phyloP scores from a whole-genome alignment of 2,329 filamentous ascomycete species.

The Colletotrichum plurivorum region DNA sequence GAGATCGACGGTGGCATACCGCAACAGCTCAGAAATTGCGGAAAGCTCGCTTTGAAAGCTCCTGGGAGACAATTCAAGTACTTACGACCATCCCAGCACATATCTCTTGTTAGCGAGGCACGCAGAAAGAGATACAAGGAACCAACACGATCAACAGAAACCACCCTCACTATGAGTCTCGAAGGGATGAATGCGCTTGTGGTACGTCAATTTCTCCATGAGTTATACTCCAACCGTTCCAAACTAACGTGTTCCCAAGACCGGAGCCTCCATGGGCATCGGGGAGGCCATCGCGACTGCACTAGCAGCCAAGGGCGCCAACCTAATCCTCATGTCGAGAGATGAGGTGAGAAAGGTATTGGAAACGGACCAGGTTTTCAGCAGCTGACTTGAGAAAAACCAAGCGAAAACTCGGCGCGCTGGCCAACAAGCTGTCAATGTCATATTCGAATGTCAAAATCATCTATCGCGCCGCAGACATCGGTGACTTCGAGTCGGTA shows the following conservation, averaged over 20 bases:
- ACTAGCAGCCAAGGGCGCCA: conserved; percentile 55
- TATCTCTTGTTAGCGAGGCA: no score
- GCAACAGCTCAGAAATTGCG: no score
- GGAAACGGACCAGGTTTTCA: no score
- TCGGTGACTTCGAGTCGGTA: conserved; percentile 49
- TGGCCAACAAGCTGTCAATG: conserved; percentile 42
- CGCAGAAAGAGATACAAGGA: no score
- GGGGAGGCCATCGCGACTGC: conserved; percentile 58
- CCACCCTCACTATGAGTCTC: neutral
- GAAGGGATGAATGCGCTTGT: neutral
- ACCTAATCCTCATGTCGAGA: conserved; percentile 58
- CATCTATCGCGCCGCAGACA: conserved; percentile 46
- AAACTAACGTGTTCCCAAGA: conserved; percentile 39
- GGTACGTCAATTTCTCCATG: neutral
- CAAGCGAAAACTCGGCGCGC: conserved; percentile 40
- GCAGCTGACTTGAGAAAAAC: no score
- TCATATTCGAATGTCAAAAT: conserved; percentile 29
- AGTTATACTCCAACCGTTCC: neutral
- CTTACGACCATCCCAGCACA: no score
- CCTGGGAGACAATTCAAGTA: no score
- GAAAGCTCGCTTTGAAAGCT: no score
- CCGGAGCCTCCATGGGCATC: conserved; percentile 62
- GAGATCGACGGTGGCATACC: no score
- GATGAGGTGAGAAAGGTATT: conserved; percentile 44
- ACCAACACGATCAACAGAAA: no score